phyloP scores from a whole-genome alignment of 495 filamentous ascomycete species.

The Penicillium flavigenum region DNA sequence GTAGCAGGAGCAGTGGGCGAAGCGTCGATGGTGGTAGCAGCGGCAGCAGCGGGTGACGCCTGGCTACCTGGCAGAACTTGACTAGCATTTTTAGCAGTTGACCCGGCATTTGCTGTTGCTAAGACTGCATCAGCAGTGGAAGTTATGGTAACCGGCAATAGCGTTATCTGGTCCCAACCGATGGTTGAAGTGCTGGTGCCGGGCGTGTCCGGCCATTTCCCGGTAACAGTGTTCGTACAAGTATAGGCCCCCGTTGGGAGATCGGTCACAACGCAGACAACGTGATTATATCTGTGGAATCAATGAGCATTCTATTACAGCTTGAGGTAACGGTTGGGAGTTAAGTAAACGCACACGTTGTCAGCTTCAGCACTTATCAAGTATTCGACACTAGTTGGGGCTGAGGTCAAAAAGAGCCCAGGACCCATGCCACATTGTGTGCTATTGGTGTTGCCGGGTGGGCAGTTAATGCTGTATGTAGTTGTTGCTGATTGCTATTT shows the following conservation, averaged over 20 bases:
- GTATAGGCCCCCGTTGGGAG: slow-evolving; percentile 41
- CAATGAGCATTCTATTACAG: not conserved
- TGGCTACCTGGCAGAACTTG: not conserved
- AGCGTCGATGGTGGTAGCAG: not conserved
- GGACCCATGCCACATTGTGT: slow-evolving; percentile 36
- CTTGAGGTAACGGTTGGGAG: not conserved
- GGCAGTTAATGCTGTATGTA: slow-evolving; percentile 43
- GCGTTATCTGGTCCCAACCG: slow-evolving; percentile 15
- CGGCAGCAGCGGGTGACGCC: not conserved
- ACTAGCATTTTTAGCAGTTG: slow-evolving; percentile 1
- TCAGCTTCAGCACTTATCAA: slow-evolving; percentile 15
- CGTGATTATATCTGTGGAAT: slow-evolving; percentile 24
- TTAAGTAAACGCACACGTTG: slow-evolving; percentile 15
- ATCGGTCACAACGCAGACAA: slow-evolving; percentile 34
- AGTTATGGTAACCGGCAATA: slow-evolving; percentile 39
- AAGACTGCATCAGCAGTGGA: slow-evolving; percentile 20
- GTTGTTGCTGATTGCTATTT: slow-evolving; percentile 35
- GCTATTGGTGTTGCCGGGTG: slow-evolving; percentile 30
- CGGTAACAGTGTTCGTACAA: slow-evolving; percentile 31
- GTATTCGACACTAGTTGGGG: slow-evolving; percentile 25
- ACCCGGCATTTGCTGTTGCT: slow-evolving; percentile 10
- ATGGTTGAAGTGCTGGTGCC: slow-evolving; percentile 25
- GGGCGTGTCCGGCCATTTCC: not conserved
- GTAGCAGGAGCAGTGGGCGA: not conserved
- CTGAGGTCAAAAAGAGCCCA: slow-evolving; percentile 34